Evolutionary conservation across 495 filamentous ascomycete species (phyloP), one percentile per base, ranked within the genome.

Genomic region (Xeromyces bisporus): DNA sequence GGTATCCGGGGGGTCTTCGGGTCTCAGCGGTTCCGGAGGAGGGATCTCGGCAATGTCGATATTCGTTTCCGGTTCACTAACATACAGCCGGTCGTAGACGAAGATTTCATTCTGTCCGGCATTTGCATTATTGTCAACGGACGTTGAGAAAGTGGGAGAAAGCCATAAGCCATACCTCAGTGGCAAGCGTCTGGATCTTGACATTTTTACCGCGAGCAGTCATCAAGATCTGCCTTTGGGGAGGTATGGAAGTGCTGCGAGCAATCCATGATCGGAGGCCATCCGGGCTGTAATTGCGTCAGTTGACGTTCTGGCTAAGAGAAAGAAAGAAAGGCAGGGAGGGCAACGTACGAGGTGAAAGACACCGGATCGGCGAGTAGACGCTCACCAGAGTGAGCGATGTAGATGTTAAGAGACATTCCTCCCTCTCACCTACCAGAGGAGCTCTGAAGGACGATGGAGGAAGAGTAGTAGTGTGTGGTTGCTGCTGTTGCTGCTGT

Each of bases 331-430:
- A 28, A 23, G 18, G 18, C 23, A 17, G 30, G 29, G 32, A 33
- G 64, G n/a, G n/a, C n/a, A n/a, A n/a, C 74, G 48, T 63, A 85
- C 78, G 73, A 75, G 35, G 69, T 52, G 49, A 82, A 73, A 28
- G 69, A 67, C 29, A 68, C 64, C 15, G 69, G 67, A 54, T 91
- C 80, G 38, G 77, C 63, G 43, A 68, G 62, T 48, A 85, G 66
- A 59, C 76, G 75, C 62, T 83, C 73, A 62, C 85, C 85, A 44
- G 77, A 78, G 62, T 89, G 84, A 62, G 81, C 85, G 37, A 89
- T 71, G 55, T 78, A 79, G 53, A 93, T 72, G 53, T 82, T 69
- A 50, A 81, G 61, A 57, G 76, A 75, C 71, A 85, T 84, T 42
- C 50, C 55, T 55, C 51, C 50, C 52, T 47, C 52, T 47, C 56